Percentiles rank a stretch among this genome's conserved stretches.
phyloP scores from a whole-genome alignment of 2,329 filamentous ascomycete genomes.

The Chaetomiaceae sp. region DNA sequence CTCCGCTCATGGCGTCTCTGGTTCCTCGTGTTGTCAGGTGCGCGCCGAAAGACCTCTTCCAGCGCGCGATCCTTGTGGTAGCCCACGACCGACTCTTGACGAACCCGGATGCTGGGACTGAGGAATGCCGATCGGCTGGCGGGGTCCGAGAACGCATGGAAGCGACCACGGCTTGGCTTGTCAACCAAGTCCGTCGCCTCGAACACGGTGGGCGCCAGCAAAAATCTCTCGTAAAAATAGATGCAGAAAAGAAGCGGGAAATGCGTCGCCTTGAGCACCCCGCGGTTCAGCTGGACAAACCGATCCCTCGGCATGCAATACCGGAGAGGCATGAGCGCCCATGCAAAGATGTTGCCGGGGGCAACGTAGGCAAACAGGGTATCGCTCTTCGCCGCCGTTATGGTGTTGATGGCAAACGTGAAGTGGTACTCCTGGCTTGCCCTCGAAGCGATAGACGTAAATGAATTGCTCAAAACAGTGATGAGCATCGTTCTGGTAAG shows the following conservation, averaged over 20 bases:
- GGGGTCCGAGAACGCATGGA: conserved; percentile 53
- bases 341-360: conserved; percentile 86
- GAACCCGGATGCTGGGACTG: conserved; percentile 65
- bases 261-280: conserved; percentile 85
- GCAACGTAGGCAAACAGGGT: conserved; percentile 91
- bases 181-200: conserved; percentile 86
- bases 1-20: conserved; percentile 60
- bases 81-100: conserved; percentile 83
- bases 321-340: conserved; percentile 78
- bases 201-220: conserved; percentile 71
- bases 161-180: conserved; percentile 50
- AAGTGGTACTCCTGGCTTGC: conserved; percentile 90
- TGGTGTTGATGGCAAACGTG: conserved; percentile 92
- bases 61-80: conserved; percentile 86
- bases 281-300: conserved; percentile 84
- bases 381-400: conserved; percentile 98
- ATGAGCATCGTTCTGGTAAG: conserved; percentile 71
- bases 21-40: conserved; percentile 62
- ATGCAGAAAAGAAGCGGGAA: conserved; percentile 83
- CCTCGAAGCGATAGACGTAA: conserved; percentile 91
- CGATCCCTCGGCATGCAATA: conserved; percentile 74
- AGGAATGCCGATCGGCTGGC: conserved; percentile 60
- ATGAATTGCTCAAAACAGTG: conserved; percentile 92
- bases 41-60: conserved; percentile 81
- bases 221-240: conserved; percentile 77